These are phyloP conservation scores for Amylocarpus encephaloides DNA, from an alignment of 2,329 filamentous ascomycete species.

Conservation along the genomic window DNA sequence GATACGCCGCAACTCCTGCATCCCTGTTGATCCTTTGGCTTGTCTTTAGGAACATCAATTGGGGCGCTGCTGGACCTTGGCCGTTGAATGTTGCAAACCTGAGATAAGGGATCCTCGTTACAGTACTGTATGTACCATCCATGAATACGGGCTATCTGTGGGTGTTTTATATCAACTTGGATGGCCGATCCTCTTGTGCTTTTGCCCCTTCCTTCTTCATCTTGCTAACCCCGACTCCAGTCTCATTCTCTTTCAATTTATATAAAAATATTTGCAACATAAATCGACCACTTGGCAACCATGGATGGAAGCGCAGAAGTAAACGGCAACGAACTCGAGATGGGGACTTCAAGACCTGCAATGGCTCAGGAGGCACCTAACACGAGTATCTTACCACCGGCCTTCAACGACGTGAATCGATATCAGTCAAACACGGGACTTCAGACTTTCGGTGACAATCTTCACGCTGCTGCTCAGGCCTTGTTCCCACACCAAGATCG, in stretches of 20 bases:
- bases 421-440: slow-evolving; percentile 19
- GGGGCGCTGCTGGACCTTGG: not conserved
- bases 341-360: slow-evolving; percentile 2
- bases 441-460: slow-evolving; percentile 17
- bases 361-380: not conserved
- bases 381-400: not conserved
- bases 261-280: no score
- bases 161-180: no score
- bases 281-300: no score
- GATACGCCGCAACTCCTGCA: not conserved
- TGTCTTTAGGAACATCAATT: not conserved
- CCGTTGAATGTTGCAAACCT: not conserved
- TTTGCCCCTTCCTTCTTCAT: no score
- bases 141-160: no score
- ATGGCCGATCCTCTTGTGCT: no score
- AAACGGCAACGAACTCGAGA: slow-evolving; percentile 5
- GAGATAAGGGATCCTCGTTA: not conserved
- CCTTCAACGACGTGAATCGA: slow-evolving; percentile 13
- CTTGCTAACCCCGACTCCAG: no score
- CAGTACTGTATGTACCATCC: no score
- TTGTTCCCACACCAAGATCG: slow-evolving; percentile 15
- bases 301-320: no score
- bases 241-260: no score
- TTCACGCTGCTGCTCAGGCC: slow-evolving; percentile 20
- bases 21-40: not conserved